Evolutionary conservation across 2,329 filamentous ascomycete genomes (phyloP).

Genomic region (Lachnellula willkommii): DNA sequence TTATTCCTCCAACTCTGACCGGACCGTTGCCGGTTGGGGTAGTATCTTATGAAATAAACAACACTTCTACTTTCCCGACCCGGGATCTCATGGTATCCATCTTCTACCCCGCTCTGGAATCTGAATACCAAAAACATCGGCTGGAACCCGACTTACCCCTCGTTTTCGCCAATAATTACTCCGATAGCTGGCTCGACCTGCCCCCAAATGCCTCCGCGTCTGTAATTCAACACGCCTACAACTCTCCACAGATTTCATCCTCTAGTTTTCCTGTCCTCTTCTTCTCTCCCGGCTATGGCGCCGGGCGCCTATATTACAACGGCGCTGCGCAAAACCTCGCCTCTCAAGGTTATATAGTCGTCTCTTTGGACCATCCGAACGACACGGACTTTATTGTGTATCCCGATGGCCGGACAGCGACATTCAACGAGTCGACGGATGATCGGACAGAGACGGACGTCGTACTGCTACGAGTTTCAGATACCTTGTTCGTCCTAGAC

Average conservation of each 20-base stretch:
- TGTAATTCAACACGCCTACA: constrained; percentile 8
- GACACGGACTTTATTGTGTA: constrained; percentile 30
- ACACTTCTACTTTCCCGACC: constrained; percentile 1
- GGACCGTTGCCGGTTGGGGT: neutral
- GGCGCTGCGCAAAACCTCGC: constrained; percentile 25
- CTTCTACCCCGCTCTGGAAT: constrained; percentile 11
- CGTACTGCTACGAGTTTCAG: constrained; percentile 12
- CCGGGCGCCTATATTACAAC: constrained; percentile 21
- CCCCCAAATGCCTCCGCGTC: neutral
- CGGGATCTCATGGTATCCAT: constrained; percentile 19
- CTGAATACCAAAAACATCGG: neutral
- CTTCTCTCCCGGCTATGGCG: constrained; percentile 29
- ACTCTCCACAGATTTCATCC: neutral
- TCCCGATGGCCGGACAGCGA: constrained; percentile 20
- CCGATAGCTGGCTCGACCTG: neutral
- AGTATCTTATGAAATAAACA: constrained; percentile 3
- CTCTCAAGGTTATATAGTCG: constrained; percentile 31
- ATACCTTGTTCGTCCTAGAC: constrained; percentile 15
- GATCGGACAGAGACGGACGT: constrained; percentile 12
- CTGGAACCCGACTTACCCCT: constrained; percentile 2
- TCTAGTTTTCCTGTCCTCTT: constrained; percentile 23
- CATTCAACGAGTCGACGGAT: neutral
- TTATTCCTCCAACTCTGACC: neutral
- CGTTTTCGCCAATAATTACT: neutral
- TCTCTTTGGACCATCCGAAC: constrained; percentile 32